Conservation (phyloP, 331 rosid genomes). For the Quercus lobata region DNA sequence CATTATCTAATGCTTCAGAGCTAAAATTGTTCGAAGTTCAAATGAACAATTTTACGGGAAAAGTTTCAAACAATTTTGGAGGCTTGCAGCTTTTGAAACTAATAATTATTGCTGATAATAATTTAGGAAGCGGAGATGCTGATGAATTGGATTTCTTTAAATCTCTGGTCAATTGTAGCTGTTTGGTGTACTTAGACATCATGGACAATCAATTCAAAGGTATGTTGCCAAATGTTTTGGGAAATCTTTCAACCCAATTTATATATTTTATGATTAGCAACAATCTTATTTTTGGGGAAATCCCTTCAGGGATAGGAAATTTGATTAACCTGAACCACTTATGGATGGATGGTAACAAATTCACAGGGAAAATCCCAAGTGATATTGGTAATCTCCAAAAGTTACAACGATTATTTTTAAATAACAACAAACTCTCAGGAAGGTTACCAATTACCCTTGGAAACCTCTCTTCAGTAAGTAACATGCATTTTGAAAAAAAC, state of each 20-base stretch:
- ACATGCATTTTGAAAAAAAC: not conserved
- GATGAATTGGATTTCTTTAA: not conserved
- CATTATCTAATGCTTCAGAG: too few relatives aligned
- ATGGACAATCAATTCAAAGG: too few relatives aligned
- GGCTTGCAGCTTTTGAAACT: fast-evolving
- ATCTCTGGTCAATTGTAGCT: not conserved
- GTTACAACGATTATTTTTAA: fast-evolving
- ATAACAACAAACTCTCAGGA: not conserved
- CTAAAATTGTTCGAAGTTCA: too few relatives aligned
- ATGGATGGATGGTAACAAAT: too few relatives aligned
- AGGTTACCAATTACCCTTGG: not conserved
- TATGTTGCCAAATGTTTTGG: not conserved
- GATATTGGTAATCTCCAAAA: not conserved
- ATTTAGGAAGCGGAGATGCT: conserved; percentile 6
- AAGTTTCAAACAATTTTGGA: too few relatives aligned
- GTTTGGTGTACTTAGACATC: fast-evolving
- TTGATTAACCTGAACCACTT: too few relatives aligned
- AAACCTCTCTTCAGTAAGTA: not conserved
- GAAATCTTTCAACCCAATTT: not conserved
- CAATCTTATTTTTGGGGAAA: not conserved
- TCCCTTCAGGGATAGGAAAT: too few relatives aligned
- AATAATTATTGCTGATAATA: fast-evolving
- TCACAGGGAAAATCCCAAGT: not conserved
- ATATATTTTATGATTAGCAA: fast-evolving
- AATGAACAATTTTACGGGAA: too few relatives aligned